Conservation (phyloP, 1,284 basidiomycete genomes). For the Rhodotorula sp. region DNA sequence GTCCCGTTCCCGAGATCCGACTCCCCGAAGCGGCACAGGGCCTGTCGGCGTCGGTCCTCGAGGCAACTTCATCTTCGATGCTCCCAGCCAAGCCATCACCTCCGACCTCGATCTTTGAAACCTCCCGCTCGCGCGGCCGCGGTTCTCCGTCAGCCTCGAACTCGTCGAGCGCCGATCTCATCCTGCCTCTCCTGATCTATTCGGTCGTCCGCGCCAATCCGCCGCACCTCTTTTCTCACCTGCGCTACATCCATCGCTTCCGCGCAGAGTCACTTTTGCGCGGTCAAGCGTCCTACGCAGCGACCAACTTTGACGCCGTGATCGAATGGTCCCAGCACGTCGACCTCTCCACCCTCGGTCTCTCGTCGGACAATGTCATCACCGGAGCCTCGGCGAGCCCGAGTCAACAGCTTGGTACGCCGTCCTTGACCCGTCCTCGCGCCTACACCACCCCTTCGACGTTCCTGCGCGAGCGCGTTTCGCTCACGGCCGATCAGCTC, state of each 20-base stretch:
- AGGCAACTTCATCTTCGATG: conserved; percentile 27
- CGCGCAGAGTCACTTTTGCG: conserved; percentile 64
- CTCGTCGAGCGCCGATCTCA: conserved; percentile 61
- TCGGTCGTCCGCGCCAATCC: conserved; percentile 89
- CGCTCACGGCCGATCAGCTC: conserved; percentile 41
- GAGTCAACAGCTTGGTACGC: background rate
- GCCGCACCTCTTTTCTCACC: conserved; percentile 74
- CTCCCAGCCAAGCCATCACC: conserved; percentile 6
- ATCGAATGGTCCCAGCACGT: conserved; percentile 92
- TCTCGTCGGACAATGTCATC: conserved; percentile 64
- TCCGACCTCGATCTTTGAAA: conserved; percentile 22
- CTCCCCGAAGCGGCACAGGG: conserved; percentile 18
- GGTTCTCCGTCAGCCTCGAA: conserved; percentile 1
- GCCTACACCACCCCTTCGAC: conserved; percentile 16
- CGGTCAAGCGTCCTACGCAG: conserved; percentile 85
- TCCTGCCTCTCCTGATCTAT: conserved; percentile 85
- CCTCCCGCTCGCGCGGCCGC: conserved; percentile 5
- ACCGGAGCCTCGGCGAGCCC: conserved; percentile 33
- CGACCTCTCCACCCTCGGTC: conserved; percentile 74
- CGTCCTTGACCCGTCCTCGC: conserved; percentile 6
- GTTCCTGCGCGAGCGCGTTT: conserved; percentile 12
- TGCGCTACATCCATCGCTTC: conserved; percentile 84
- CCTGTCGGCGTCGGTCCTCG: conserved; percentile 20
- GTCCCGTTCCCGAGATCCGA: conserved; percentile 22
- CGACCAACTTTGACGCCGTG: conserved; percentile 90